Conservation (phyloP, 305 asterid genomes). For the Rubia occidens region DNA sequence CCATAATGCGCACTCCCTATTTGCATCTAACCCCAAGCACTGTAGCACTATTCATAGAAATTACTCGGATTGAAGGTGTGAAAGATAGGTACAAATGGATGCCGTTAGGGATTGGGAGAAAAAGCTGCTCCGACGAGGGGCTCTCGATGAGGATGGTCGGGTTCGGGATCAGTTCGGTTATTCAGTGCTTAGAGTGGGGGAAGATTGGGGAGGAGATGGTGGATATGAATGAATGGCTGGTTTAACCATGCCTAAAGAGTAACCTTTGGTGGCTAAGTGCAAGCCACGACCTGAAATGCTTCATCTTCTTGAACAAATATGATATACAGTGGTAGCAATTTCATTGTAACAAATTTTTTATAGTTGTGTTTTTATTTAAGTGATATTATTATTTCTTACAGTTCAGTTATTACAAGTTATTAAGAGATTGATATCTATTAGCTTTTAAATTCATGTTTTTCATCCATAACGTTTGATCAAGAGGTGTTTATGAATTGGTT, state of each 20-base stretch:
- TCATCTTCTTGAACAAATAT: conserved; percentile 28
- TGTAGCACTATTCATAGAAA: too few relatives aligned
- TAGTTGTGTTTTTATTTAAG: too few relatives aligned
- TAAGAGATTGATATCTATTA: too few relatives aligned
- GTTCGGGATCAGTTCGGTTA: conserved; percentile 35
- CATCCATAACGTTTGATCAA: too few relatives aligned
- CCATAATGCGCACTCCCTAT: too few relatives aligned
- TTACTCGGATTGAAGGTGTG: conserved; percentile 21
- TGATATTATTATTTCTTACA: too few relatives aligned
- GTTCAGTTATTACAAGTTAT: too few relatives aligned
- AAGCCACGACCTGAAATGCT: conserved; percentile 39
- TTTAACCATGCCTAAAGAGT: conserved; percentile 51
- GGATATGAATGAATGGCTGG: conserved; percentile 62
- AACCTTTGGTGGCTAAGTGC: conserved; percentile 51
- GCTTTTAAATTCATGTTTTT: too few relatives aligned
- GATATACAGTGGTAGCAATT: too few relatives aligned
- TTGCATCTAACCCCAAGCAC: too few relatives aligned
- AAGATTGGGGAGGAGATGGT: conserved; percentile 28
- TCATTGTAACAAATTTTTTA: too few relatives aligned
- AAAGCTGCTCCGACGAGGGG: conserved; percentile 67
- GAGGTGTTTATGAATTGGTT: too few relatives aligned
- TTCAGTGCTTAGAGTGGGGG: conserved; percentile 72
- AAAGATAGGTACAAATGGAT: conserved; percentile 39
- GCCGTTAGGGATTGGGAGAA: conserved; percentile 63
- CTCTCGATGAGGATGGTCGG: conserved; percentile 49